phyloP scores from a whole-genome alignment of 441 rosid genomes.

The Macaranga tanarius region DNA sequence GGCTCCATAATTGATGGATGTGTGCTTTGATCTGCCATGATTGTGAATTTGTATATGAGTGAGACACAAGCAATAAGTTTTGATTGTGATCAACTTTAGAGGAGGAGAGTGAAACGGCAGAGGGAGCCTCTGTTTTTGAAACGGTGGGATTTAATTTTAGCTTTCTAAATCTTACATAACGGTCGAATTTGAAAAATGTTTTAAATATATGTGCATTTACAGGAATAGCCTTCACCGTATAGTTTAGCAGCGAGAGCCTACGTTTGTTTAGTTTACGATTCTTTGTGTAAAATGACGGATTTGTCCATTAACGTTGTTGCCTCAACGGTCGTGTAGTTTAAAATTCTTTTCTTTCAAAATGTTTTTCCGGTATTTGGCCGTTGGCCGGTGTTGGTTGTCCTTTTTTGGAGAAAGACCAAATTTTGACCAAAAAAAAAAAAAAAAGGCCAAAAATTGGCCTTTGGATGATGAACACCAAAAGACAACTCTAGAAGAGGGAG shows the following conservation, averaged over 20 bases:
- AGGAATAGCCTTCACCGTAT: slow-evolving; percentile 15
- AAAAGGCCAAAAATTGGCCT: no score
- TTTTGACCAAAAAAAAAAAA: no score
- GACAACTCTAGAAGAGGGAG: no score
- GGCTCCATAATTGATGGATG: no score
- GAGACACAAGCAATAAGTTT: neutral
- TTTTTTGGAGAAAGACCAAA: no score
- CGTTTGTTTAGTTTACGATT: neutral
- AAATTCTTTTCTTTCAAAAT: neutral
- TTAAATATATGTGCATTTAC: slow-evolving; percentile 7
- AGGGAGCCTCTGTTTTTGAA: slow-evolving; percentile 12
- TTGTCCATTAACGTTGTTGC: neutral
- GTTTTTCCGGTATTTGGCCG: no score
- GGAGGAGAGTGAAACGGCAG: slow-evolving; percentile 12
- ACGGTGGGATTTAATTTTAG: neutral
- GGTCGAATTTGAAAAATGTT: slow-evolving; percentile 24
- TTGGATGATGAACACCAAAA: no score
- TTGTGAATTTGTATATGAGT: slow-evolving; percentile 22
- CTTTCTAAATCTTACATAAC: slow-evolving; percentile 16
- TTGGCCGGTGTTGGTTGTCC: no score
- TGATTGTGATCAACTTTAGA: neutral
- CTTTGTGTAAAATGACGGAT: neutral
- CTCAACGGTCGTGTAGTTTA: slow-evolving; percentile 11
- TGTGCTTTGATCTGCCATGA: no score
- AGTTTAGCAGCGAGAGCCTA: no score